Conservation (phyloP, 257 asterid species). For the Ocimum tenuiflorum region DNA sequence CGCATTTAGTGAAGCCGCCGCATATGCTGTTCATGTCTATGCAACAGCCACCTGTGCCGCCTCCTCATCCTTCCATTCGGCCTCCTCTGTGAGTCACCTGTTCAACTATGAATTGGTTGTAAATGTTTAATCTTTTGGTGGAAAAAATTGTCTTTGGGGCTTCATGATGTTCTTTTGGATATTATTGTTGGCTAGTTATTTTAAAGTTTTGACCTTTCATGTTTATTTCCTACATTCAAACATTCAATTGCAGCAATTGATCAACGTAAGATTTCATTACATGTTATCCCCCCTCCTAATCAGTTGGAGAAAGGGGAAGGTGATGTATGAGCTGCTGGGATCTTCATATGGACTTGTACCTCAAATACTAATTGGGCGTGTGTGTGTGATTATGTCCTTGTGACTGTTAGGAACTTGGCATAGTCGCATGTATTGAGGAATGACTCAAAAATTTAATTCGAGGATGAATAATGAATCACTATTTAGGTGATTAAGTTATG, state of each 20-base stretch:
- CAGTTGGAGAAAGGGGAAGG: background rate
- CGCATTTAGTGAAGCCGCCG: conserved; percentile 26
- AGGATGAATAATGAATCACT: background rate
- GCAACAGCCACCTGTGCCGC: conserved; percentile 42
- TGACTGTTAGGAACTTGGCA: background rate
- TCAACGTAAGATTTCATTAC: background rate
- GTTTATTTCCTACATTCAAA: background rate
- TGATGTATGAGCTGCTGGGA: background rate
- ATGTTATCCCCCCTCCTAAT: background rate
- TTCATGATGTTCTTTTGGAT: background rate
- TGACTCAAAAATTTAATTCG: background rate
- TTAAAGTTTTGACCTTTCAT: conserved; percentile 9
- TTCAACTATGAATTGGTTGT: background rate
- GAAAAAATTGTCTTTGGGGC: background rate
- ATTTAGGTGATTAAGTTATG: background rate
- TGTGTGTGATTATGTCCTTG: background rate
- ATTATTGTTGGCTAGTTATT: background rate
- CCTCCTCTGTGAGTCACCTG: conserved; percentile 45
- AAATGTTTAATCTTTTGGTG: background rate
- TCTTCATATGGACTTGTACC: background rate
- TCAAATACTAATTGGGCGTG: background rate
- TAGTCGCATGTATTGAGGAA: background rate
- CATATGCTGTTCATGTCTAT: conserved; percentile 31
- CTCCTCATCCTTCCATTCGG: conserved; percentile 40
- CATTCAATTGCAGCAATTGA: background rate